A percentile compares a stretch with the other conserved stretches of the same genome.
phyloP scores from a whole-genome alignment of 306 rosid genomes.

The Crotalaria pallida region DNA sequence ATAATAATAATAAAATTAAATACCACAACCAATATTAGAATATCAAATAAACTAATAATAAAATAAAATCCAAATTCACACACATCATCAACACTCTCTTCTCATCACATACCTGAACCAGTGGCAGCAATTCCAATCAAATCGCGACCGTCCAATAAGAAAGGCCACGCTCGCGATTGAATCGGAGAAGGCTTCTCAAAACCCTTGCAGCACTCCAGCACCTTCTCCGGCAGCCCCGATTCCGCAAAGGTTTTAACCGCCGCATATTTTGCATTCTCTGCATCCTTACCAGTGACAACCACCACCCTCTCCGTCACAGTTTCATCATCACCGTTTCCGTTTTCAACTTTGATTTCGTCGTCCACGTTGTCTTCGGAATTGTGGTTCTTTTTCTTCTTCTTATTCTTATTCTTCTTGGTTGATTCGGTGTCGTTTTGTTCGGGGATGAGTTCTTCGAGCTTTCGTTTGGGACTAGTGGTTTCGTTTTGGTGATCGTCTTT shows the following conservation, averaged over 20 bases:
- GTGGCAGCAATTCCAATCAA: slow-evolving; percentile 95
- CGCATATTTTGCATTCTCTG: slow-evolving; percentile 41
- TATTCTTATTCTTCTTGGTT: slow-evolving; percentile 39
- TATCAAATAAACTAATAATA: background rate
- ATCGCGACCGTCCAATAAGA: slow-evolving; percentile 81
- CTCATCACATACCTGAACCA: slow-evolving; percentile 61
- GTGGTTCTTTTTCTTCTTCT: slow-evolving; percentile 42
- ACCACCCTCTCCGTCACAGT: slow-evolving; percentile 38
- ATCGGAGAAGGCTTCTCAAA: slow-evolving; percentile 79
- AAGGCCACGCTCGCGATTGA: slow-evolving; percentile 94
- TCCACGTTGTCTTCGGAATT: slow-evolving; percentile 24
- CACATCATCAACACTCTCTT: background rate
- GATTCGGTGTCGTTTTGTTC: slow-evolving; percentile 30
- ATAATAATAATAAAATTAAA: background rate
- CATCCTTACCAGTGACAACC: slow-evolving; percentile 66
- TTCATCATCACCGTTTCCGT: slow-evolving; percentile 25
- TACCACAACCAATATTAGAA: slow-evolving; percentile 6
- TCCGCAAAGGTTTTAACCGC: slow-evolving; percentile 45
- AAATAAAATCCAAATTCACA: background rate
- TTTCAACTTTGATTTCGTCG: background rate
- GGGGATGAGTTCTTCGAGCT: slow-evolving; percentile 29
- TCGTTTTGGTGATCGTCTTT: slow-evolving; percentile 26
- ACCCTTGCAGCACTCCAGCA: slow-evolving; percentile 71
- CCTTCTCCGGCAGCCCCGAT: slow-evolving; percentile 63
- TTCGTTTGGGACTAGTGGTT: slow-evolving; percentile 45